Percentiles rank a stretch among this genome's conserved stretches.
These are phyloP conservation scores for Xylaria sp. DNA, from an alignment of 2,329 filamentous ascomycete species.

Conservation along the genomic window DNA sequence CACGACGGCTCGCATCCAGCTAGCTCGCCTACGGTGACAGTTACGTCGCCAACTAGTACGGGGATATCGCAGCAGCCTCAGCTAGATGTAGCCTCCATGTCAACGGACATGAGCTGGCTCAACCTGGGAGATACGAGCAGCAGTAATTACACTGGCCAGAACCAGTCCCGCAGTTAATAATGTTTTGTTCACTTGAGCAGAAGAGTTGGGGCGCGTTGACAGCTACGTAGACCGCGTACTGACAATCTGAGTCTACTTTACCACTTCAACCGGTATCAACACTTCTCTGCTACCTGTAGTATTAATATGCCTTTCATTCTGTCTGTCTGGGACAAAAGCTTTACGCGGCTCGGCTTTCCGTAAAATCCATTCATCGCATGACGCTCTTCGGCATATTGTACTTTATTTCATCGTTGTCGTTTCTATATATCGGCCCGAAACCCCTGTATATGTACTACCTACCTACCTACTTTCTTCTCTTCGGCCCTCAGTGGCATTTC, in stretches of 20 bases:
- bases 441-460: no score
- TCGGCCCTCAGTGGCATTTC: no score
- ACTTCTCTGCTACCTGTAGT: not conserved
- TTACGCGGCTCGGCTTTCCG: no score
- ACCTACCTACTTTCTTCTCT: no score
- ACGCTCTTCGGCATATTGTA: no score
- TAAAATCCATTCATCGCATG: no score
- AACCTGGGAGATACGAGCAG: slow-evolving; percentile 58
- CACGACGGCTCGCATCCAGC: slow-evolving; percentile 37
- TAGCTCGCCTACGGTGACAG: slow-evolving; percentile 27
- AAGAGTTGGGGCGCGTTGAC: not conserved
- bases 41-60: slow-evolving; percentile 12
- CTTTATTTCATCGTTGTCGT: no score
- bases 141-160: slow-evolving; percentile 52
- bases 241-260: not conserved
- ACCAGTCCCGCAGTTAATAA: slow-evolving; percentile 15
- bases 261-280: not conserved
- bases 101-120: slow-evolving; percentile 74
- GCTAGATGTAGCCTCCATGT: slow-evolving; percentile 44
- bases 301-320: not conserved
- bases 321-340: not conserved
- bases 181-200: not conserved
- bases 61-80: slow-evolving; percentile 46
- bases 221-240: not conserved
- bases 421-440: no score